Base-by-base conservation (phyloP, 2,329 filamentous ascomycete species). In the Penicillium sp. region DNA sequence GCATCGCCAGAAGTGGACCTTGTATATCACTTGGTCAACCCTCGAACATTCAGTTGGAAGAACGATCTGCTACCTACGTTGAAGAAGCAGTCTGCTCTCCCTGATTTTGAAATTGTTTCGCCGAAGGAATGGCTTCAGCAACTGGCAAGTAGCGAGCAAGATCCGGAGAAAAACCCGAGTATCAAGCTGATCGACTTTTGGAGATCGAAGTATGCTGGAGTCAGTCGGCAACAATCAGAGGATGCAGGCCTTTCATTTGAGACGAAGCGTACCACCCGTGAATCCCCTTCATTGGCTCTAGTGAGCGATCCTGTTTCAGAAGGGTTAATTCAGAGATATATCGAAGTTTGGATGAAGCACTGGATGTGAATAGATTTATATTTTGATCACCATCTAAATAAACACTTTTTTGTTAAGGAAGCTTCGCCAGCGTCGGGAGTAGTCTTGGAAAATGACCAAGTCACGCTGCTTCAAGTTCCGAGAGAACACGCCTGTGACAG, bases 111-210 rank as follows among this genome's bases (percentile, higher is more conserved):
- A 13, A 44, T 56, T 15, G 56, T 65, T 5, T 46, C 53, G 4
- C 46, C 56, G 6, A 30, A 44, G 12, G 51, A 63, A 23, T 66
- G 64, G 64, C 29, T 67, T n/a, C 41, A 37, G 15, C 50, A 50
- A 22, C 39, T 66, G 8, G 61, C 68, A 1, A 60, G 57, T 1
- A 68, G 67, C 3, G 69, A 76, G 28, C 65, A 62, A 8, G 71
- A 78, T 51, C 68, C 71, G 0, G 41, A 63, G 17, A 60, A 50
- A 17, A 77, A 77, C 43, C 73, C 74, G 2, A 67, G 71, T 1
- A 64, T 75, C 46, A 76, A 75, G 53, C 59, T 76, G 0, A 40
- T 75, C 2, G 72, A 75, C 31, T 77, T 73, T 56, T 77, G 76
- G 45, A 52, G 59, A 6, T 60, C 61, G 0, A 76, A 76, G 46